phyloP scores from a whole-genome alignment of 306 rosid species.

The Fagus crenata region DNA sequence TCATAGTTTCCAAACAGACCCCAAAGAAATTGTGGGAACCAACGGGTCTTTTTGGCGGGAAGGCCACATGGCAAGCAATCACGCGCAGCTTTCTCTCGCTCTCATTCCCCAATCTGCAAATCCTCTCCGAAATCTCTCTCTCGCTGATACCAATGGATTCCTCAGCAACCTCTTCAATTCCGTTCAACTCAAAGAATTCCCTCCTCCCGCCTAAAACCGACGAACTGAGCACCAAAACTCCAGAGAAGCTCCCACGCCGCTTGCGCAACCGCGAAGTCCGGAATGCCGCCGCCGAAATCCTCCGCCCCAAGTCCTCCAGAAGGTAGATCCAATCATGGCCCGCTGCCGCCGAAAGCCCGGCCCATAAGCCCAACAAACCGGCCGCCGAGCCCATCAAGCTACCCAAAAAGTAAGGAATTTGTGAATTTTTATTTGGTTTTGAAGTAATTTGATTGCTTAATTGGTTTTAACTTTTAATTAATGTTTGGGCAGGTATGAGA shows the following conservation, averaged over 20 bases:
- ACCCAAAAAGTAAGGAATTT: constrained; percentile 48
- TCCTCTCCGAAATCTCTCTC: not conserved
- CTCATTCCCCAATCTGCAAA: not conserved
- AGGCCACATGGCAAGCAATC: not conserved
- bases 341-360: not conserved
- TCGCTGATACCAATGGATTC: constrained; percentile 36
- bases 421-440: not conserved
- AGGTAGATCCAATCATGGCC: constrained; percentile 38
- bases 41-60: constrained; percentile 46
- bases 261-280: constrained; percentile 45
- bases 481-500: constrained; percentile 48
- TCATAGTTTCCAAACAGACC: constrained; percentile 5
- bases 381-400: constrained; percentile 28
- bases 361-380: constrained; percentile 17
- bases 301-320: constrained; percentile 33
- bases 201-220: constrained; percentile 16
- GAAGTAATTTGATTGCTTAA: not conserved
- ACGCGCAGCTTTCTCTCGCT: not conserved
- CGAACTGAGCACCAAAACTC: constrained; percentile 49
- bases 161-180: constrained; percentile 31
- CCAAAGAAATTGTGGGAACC: constrained; percentile 26
- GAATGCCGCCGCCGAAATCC: constrained; percentile 39
- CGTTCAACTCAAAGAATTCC: constrained; percentile 46
- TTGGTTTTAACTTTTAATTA: not conserved
- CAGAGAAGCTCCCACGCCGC: constrained; percentile 54